Base-by-base conservation (phyloP, 352 stramenopile species). In the Globisporangium solare region DNA sequence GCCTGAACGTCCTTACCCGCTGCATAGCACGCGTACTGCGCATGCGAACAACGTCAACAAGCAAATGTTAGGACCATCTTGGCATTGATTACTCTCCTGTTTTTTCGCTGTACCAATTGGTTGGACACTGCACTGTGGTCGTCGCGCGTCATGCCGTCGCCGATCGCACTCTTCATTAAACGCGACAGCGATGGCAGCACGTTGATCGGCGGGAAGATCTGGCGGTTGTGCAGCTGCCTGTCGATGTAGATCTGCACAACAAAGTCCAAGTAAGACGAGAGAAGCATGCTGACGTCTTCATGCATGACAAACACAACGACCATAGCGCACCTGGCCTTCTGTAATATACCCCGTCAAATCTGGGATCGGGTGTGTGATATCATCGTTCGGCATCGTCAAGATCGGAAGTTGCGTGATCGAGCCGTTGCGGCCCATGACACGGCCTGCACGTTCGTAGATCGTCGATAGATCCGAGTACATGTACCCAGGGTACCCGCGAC, bases 401-500 rank as follows among this genome's bases (percentile, higher is more conserved):
- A 99, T 99, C 57, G 97, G 97, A 54, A 99, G 82, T 80, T 99
- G 97, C 48, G 97, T 99, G 73, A 99, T 99, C 47, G 96, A 99
- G 39, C 97, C 97, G 67, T 99, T 99, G 58, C 96, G 92, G 56
- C 97, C 97, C 56, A 83, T 89, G 22, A 99, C 96, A 88, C 97
- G 93, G 68, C 97, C 97, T 53, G 97, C 97, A 67, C 97, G 90
- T 82, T 99, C 97, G 73, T 99, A 99, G 64, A 99, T 97, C 50
- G 94, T 99, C 55, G 94, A 98, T 72, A 99, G 79, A 97, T 99
- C 96, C 66, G 97, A 99, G 86, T 99, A 99, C 97, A 99, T 99
- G 80, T 99, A 99, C 73, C 97, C 97, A 31, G 97, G 97, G 84
- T 99, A 99, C 76, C 96, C 96, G 92, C 97, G 93, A 82, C 97